Conservation (phyloP, 192 early-diverging fungal species). For the Rhizoclosmatium sp. region DNA sequence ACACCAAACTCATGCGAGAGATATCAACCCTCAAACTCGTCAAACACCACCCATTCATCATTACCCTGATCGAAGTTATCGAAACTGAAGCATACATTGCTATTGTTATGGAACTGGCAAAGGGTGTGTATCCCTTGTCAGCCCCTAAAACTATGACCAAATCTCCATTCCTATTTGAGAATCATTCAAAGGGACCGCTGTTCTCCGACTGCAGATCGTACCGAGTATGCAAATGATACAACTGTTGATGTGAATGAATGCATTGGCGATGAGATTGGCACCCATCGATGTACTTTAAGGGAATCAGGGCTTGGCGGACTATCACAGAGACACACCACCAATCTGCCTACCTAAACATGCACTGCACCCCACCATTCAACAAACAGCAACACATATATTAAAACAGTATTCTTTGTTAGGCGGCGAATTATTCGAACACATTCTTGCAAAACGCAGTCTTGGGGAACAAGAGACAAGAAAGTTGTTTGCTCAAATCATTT, state of each 20-base stretch:
- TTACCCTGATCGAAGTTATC: conserved; percentile 93
- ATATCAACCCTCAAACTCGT: conserved; percentile 87
- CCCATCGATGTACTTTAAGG: too few relatives aligned
- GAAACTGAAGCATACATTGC: conserved; percentile 97
- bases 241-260: too few relatives aligned
- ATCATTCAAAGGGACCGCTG: neutral
- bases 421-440: conserved; percentile 97
- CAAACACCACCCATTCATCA: conserved; percentile 83
- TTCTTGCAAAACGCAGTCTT: conserved; percentile 82
- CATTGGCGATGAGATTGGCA: too few relatives aligned
- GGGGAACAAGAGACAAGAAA: conserved; percentile 89
- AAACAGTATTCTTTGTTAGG: conserved; percentile 79
- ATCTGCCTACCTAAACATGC: too few relatives aligned
- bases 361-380: conserved; percentile 39
- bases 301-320: too few relatives aligned
- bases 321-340: too few relatives aligned
- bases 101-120: conserved; percentile 86
- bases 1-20: conserved; percentile 93
- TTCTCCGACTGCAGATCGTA: neutral
- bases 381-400: conserved; percentile 36
- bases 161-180: neutral
- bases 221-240: too few relatives aligned
- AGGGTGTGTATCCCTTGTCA: neutral
- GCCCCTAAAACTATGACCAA: neutral
- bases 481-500: conserved; percentile 94